Percentiles rank a stretch among this genome's conserved stretches.
phyloP scores from a whole-genome alignment of 768 basidiomycete species.

The Amanita rubescens region DNA sequence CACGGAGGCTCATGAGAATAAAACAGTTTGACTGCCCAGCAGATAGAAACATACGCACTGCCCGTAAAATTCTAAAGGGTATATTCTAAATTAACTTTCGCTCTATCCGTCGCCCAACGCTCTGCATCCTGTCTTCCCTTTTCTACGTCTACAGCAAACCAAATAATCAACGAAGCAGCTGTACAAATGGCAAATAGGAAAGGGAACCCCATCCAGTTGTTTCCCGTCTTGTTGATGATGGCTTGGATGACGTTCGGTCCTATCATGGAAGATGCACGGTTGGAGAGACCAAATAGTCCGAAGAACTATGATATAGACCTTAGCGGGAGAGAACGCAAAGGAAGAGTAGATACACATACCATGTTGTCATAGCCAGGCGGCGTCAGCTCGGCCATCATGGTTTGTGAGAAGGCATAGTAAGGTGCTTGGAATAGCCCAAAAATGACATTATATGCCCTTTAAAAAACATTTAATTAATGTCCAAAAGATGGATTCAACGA shows the following conservation, averaged over 20 bases:
- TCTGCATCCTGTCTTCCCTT: constrained; percentile 59
- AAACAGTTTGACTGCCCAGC: too few species aligned
- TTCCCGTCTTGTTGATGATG: constrained; percentile 63
- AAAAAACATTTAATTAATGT: not conserved
- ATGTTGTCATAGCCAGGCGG: constrained; percentile 86
- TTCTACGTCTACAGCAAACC: constrained; percentile 62
- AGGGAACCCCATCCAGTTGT: constrained; percentile 81
- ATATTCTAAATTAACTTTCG: not conserved
- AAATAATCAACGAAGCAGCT: constrained; percentile 64
- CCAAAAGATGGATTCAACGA: not conserved
- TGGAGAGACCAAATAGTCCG: constrained; percentile 78
- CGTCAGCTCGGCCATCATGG: constrained; percentile 85
- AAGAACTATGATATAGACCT: constrained; percentile 53
- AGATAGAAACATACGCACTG: too few species aligned
- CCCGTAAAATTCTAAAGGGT: not conserved
- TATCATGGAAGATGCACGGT: constrained; percentile 81
- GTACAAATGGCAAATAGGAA: constrained; percentile 72
- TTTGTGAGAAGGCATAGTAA: constrained; percentile 81
- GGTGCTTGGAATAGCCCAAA: constrained; percentile 82
- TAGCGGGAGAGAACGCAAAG: not conserved
- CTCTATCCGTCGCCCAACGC: constrained; percentile 40
- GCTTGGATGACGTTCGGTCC: constrained; percentile 83
- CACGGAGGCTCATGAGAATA: too few species aligned
- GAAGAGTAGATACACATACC: constrained; percentile 17
- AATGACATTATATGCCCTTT: constrained; percentile 70